Conservation (phyloP, 164 flowering plant species). For the Brasenia schreberi region DNA sequence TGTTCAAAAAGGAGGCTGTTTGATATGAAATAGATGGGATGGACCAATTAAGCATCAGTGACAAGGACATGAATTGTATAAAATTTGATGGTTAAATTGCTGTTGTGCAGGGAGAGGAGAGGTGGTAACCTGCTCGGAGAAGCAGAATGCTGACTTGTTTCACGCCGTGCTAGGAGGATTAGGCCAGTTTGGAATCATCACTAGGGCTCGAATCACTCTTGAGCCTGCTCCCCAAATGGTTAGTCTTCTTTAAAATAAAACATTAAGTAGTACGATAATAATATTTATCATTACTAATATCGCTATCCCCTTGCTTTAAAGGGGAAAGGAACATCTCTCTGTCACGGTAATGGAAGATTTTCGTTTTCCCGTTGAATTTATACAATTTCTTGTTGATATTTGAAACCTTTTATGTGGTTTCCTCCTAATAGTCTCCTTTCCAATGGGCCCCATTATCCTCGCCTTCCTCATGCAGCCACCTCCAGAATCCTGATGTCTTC, state of each 20-base stretch:
- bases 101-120: conserved; percentile 84
- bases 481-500: neutral
- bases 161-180: conserved; percentile 77
- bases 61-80: neutral
- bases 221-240: conserved; percentile 77
- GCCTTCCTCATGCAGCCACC: neutral
- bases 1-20: neutral
- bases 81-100: neutral
- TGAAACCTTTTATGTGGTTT: neutral
- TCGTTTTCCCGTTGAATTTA: no score
- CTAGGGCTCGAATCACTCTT: conserved; percentile 68
- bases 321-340: no score
- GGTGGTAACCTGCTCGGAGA: conserved; percentile 48
- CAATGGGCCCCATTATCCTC: neutral
- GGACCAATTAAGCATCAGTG: neutral
- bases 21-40: neutral
- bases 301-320: no score
- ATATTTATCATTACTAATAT: no score
- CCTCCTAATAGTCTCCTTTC: neutral
- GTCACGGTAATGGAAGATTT: no score
- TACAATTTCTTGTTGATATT: no score
- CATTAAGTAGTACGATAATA: no score
- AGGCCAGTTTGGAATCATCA: conserved; percentile 92
- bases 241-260: neutral
- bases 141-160: conserved; percentile 62